Evolutionary conservation across 2,329 filamentous ascomycete genomes (phyloP), one percentile per base, ranked within the genome.

Genomic region (Clarireedia hainanense): DNA sequence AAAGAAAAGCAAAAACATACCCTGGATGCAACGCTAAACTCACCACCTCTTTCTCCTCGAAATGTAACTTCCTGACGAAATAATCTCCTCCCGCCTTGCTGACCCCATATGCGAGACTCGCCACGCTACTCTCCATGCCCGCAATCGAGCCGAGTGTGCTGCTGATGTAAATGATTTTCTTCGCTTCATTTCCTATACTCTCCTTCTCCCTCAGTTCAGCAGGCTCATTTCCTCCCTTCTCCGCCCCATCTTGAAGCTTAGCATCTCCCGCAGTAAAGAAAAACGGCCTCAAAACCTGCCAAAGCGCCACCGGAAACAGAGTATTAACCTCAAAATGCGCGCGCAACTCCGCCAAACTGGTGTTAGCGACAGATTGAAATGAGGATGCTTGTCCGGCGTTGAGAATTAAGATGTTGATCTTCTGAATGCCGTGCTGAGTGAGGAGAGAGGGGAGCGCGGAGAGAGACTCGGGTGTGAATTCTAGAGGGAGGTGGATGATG

Each of bases 351-450:
- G 68, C 66, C 12, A 71, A 62, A 10, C 67, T 62, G 10, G 72
- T 70, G 1, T 62, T 56, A 1, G 72, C 65, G 0, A 61, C 58
- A 9, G 56, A 27, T 0, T 67, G 65, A 51, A 64, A 75, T 5
- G 59, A 46, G 1, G 65, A 60, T 2, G 65, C 66, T 3, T 74
- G 69, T 9, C 73, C 78, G 0, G 79, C 77, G 60, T 80, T 81
- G 34, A 76, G 73, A 51, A 82, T 74, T 2, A 81, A 67, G 9
- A 76, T 64, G 59, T 82, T 75, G 2, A 81, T 63, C 30, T 70
- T 64, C 5, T 64, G 60, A 53, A 81, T 73, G 2, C 68, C 69
- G 27, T 30, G 27, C 12, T 30, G 27, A 3, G 27, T 9, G 6
- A 30, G 27, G 27, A 30, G 27, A 9, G 27, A 7, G 7, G 27